Evolutionary conservation across 495 filamentous ascomycete species (phyloP), one percentile per base, ranked within the genome.

Genomic region (Podospora pseudocomata): DNA sequence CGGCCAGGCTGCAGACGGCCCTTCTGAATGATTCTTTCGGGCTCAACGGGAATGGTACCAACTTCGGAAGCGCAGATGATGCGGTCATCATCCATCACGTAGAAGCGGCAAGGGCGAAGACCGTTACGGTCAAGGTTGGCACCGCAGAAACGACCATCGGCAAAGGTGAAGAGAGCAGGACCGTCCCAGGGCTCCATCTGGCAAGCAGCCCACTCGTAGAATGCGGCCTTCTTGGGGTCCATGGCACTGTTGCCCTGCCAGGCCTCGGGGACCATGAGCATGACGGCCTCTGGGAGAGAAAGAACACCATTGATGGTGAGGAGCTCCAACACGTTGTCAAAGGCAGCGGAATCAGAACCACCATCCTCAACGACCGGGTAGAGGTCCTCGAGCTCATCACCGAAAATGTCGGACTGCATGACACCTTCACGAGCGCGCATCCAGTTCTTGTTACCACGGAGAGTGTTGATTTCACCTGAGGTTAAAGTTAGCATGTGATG

Each of bases 161-260:
- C 91, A 79, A 99, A 99, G 2, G 94, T 97, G 83, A 99, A 99
- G 27, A 99, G 86, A 68, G 95, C 95, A 18, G 95, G 95, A 9
- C 95, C 95, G 80, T 99, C 95, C 95, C 95, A 99, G 30, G 95
- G 94, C 82, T 99, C 95, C 95, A 99, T 99, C 84, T 97, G 90
- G 80, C 95, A 99, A 58, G 93, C 94, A 69, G 95, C 95, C 95
- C 95, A 99, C 79, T 99, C 95, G 80, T 99, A 99, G 81, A 97
- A 99, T 54, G 95, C 94, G 32, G 94, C 92, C 82, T 98, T 99
- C 78, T 91, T 90, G 26, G 95, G 93, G 73, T 97, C 93, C 90
- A 98, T 96, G 62, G 87, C 83, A 20, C 87, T 79, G 78, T 98
- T 97, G 70, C 93, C 96, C 83, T 99, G 93, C 95, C 95, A 99